Evolutionary conservation across 768 basidiomycete species (phyloP), one percentile per base, ranked within the genome.

Genomic region (Auriscalpium vulgare): DNA sequence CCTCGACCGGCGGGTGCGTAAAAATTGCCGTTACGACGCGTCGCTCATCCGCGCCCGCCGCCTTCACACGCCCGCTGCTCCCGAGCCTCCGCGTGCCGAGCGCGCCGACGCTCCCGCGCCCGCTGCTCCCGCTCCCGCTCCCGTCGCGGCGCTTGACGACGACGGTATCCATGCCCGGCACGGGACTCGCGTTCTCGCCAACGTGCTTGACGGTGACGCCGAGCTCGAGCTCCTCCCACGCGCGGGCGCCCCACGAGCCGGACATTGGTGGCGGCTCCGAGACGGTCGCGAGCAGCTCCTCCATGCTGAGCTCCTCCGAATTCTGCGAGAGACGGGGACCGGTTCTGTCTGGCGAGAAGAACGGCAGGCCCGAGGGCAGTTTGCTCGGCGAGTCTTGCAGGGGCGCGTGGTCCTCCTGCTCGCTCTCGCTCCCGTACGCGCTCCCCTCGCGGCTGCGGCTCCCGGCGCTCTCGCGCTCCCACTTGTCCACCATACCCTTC

Each of bases 181-280:
- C 34, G 34, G 17, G 10, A 10, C 13, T 17, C 36, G 11, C 36
- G 51, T 55, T 47, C 14, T 59, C 60, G 11, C 59, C 57, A 35
- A 69, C 37, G 35, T 63, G 67, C 58, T 71, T 72, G 34, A 72
- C 65, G n/a, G 72, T 74, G 10, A 61, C 62, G 1, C 70, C 69
- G 19, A 62, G n/a, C 54, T 71, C 66, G 46, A 68, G 59, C 34
- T 68, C 69, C 60, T 73, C 72, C 72, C 72, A 73, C 3, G 72
- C 72, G 8, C 68, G 61, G 10, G 69, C 72, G 37, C 72, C 73
- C 67, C 68, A 69, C 17, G 65, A 62, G 16, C 62, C 58, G 7
- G 56, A 56, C 48, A 37, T 56, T 4, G 55, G 59, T n/a, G 34
- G 48, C 40, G 46, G 11, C 8, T 47, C 35, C 10, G 35, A 17